Evolutionary conservation across 108 stramenopile genomes (phyloP), one percentile per base, ranked within the genome.

Genomic region (Craspedostauros australis): DNA sequence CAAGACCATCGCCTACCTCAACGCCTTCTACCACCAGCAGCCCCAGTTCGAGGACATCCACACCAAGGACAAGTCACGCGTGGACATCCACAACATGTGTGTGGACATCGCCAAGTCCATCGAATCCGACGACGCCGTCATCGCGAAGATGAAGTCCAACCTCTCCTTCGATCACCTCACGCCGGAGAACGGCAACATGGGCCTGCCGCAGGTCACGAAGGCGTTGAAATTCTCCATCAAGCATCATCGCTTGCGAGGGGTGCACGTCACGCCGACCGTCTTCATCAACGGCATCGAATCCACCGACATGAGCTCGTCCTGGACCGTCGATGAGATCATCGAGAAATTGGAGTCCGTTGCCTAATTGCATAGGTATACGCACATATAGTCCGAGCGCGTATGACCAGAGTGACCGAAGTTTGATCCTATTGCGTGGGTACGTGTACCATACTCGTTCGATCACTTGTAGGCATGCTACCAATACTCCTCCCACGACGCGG

Each of bases 211-310:
- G 36, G 38, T 64, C 30, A 76, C 75, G 3, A 36, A 70, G 28
- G 46, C 49, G 8, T 11, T 76, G 11, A 76, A 76, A 49, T 71
- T 50, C 34, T 60, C 66, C 1, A 38, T 33, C 39, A 76, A 71
- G 36, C 44, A 53, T 32, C 75, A 76, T 40, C 75, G 75, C 1
- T 14, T 49, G 7, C 39, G 69, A 38, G 75, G 68, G 21, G 63
- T 76, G 18, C 75, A 76, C 30, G 75, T 70, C 9, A 76, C 75
- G 4, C 75, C 75, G 3, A 76, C 75, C 1, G 70, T 71, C 28
- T 70, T 76, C 51, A 51, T 71, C 16, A 76, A 76, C 39, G 64
- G 64, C 4, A 43, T 76, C 5, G 75, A 76, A 47, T 69, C 75
- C 12, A 33, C 34, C 3, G 57, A 57, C 4, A 33, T 76, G 7